A percentile compares a stretch with the other conserved stretches of the same genome.
Conservation (phyloP, 2,329 filamentous ascomycete genomes). For the Monosporascus sp. region DNA sequence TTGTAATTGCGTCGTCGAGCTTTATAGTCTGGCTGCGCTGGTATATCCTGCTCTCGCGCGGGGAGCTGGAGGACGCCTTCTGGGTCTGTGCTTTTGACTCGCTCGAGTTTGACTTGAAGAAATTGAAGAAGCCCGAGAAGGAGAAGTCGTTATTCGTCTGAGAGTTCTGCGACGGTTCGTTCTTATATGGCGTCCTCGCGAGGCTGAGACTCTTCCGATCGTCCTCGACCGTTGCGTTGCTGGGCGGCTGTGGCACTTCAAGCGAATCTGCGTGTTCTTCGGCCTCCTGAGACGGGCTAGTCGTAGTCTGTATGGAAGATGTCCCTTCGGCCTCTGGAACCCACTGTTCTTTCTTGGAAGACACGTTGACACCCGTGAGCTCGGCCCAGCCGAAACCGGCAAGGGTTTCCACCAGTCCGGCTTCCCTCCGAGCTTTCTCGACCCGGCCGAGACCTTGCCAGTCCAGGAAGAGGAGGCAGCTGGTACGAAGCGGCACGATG, state of each 20-base stretch:
- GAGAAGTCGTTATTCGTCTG: constrained; percentile 43
- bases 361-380: constrained; percentile 67
- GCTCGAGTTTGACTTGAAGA: constrained; percentile 61
- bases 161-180: constrained; percentile 17
- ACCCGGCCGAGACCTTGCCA: constrained; percentile 93
- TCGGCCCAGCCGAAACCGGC: constrained; percentile 95
- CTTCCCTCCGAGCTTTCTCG: constrained; percentile 89
- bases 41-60: constrained; percentile 67
- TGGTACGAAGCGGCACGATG: constrained; percentile 91
- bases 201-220: constrained; percentile 54
- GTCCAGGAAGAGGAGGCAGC: constrained; percentile 92
- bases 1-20: constrained; percentile 31
- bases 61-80: constrained; percentile 33
- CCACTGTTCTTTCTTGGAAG: constrained; percentile 30
- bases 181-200: constrained; percentile 27
- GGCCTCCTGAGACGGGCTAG: neutral
- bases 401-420: constrained; percentile 86
- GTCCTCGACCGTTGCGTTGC: constrained; percentile 62
- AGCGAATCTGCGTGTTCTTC: constrained; percentile 32
- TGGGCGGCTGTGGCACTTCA: constrained; percentile 67
- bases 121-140: constrained; percentile 62
- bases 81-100: constrained; percentile 42
- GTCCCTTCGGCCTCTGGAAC: constrained; percentile 22
- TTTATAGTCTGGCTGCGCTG: constrained; percentile 72
- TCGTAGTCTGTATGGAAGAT: constrained; percentile 24